A percentile compares a stretch with the other conserved stretches of the same genome.
Evolutionary conservation across 2,329 filamentous ascomycete species (phyloP).

Genomic region (Alternaria dauci): DNA sequence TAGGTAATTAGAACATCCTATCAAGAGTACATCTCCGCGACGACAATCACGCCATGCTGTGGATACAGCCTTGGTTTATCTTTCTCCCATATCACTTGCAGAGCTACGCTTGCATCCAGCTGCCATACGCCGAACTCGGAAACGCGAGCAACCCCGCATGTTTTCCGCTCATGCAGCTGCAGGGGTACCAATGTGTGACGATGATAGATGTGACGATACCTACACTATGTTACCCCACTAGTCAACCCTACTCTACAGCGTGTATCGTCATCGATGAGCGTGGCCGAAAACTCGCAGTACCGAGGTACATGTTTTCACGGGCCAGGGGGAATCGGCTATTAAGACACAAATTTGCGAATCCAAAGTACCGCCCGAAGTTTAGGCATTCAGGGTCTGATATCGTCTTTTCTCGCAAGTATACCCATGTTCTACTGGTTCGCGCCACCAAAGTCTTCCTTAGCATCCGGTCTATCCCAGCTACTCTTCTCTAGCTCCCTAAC

Average conservation of each 20-base stretch:
- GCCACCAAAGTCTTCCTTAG: conserved; percentile 70
- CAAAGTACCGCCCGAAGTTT: not conserved
- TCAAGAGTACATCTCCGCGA: conserved; percentile 23
- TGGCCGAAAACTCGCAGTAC: not conserved
- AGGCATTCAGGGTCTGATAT: not conserved
- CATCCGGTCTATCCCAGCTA: conserved; percentile 77
- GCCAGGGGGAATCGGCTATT: not conserved
- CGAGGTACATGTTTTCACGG: not conserved
- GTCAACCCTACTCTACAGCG: conserved; percentile 2
- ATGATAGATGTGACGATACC: conserved; percentile 6
- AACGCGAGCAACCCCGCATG: conserved; percentile 15
- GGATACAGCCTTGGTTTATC: conserved; percentile 1
- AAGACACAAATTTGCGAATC: not conserved
- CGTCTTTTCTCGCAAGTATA: not conserved
- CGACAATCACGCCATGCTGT: conserved; percentile 28
- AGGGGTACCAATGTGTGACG: not conserved
- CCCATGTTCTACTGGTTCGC: conserved; percentile 21
- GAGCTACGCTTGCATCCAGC: not conserved
- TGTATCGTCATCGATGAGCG: not conserved
- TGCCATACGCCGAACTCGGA: not conserved
- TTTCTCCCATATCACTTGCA: not conserved
- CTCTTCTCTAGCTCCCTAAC: conserved; percentile 70
- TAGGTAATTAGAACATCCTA: conserved; percentile 18
- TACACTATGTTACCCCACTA: conserved; percentile 1
- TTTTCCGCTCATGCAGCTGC: conserved; percentile 2